These are phyloP conservation scores for Cordyceps cateniannulata DNA, from an alignment of 2,329 filamentous ascomycete genomes.

Conservation along the genomic window DNA sequence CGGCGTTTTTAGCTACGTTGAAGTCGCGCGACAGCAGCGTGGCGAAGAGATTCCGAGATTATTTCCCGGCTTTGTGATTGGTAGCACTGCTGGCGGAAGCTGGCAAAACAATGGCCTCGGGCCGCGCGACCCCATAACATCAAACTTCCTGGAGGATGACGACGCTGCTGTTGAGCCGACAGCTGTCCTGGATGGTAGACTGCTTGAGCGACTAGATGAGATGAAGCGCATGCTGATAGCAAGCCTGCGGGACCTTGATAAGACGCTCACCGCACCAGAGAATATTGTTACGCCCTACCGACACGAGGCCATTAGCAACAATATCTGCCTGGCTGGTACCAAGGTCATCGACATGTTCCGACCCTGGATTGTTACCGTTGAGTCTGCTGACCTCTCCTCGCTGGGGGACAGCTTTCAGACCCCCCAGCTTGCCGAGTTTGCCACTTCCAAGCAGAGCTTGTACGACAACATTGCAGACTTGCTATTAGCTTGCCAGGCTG, in stretches of 20 bases:
- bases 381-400: slow-evolving; percentile 82
- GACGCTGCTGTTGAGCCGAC: slow-evolving; percentile 67
- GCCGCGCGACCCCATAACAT: slow-evolving; percentile 63
- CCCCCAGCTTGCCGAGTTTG: slow-evolving; percentile 81
- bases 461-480: slow-evolving; percentile 93
- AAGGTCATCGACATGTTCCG: slow-evolving; percentile 84
- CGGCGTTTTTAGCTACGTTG: slow-evolving; percentile 93
- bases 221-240: slow-evolving; percentile 79
- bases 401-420: slow-evolving; percentile 74
- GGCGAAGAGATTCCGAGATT: slow-evolving; percentile 91
- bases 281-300: slow-evolving; percentile 74
- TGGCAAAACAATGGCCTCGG: slow-evolving; percentile 72
- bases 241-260: slow-evolving; percentile 80
- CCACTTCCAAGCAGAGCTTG: slow-evolving; percentile 81
- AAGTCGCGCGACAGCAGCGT: slow-evolving; percentile 86
- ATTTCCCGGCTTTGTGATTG: slow-evolving; percentile 86
- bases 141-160: slow-evolving; percentile 80
- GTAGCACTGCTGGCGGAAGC: slow-evolving; percentile 74
- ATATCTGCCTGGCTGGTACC: slow-evolving; percentile 69
- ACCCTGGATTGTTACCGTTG: slow-evolving; percentile 82
- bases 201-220: slow-evolving; percentile 80
- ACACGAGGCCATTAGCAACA: slow-evolving; percentile 76
- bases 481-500: slow-evolving; percentile 77
- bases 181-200: slow-evolving; percentile 64
- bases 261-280: slow-evolving; percentile 69